phyloP scores from a whole-genome alignment of 2,329 filamentous ascomycete species.

The Blastomyces gilchristii region DNA sequence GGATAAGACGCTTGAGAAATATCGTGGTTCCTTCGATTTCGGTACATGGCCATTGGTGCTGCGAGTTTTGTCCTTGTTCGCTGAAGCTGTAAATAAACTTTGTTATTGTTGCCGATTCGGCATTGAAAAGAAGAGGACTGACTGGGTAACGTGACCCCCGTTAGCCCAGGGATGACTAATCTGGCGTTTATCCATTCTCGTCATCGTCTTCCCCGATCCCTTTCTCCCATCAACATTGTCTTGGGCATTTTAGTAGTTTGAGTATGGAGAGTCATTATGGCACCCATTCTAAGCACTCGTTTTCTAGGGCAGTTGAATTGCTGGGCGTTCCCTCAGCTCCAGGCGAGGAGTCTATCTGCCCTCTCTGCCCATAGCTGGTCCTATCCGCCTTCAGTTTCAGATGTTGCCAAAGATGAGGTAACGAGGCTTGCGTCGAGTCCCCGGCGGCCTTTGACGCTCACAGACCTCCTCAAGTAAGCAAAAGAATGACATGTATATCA shows the following conservation, averaged over 20 bases:
- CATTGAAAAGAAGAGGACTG: neutral
- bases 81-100: neutral
- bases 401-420: conserved; percentile 64
- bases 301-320: conserved; percentile 8
- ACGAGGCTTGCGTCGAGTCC: conserved; percentile 64
- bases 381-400: conserved; percentile 38
- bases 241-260: neutral
- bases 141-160: neutral
- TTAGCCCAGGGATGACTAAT: neutral
- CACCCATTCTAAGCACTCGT: conserved; percentile 14
- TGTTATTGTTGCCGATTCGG: neutral
- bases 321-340: neutral
- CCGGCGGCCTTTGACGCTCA: conserved; percentile 71
- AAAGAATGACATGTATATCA: neutral
- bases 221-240: neutral
- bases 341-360: conserved; percentile 8
- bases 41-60: neutral
- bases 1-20: neutral
- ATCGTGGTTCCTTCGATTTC: neutral
- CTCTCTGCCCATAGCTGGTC: conserved; percentile 25
- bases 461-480: conserved; percentile 73
- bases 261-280: conserved; percentile 15
- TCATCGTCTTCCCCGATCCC: neutral
- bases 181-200: neutral
- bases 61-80: neutral